Percentiles rank a stretch among this genome's conserved stretches.
Conservation (phyloP, 2,329 filamentous ascomycete genomes). For the Aspergillus sp. region DNA sequence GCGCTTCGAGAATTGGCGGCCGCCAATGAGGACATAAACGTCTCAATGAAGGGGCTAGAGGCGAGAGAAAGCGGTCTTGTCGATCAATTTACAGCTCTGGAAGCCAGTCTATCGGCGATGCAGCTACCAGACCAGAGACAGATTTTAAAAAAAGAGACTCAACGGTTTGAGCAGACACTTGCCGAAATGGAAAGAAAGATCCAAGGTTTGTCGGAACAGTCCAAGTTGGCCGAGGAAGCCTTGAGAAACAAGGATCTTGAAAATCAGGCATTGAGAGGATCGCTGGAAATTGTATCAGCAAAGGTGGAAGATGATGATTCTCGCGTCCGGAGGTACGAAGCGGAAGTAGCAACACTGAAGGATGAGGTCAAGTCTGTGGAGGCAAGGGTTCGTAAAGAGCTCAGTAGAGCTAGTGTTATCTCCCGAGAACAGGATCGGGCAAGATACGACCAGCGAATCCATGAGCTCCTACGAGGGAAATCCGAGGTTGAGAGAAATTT, state of each 20-base stretch:
- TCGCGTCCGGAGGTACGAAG: conserved; percentile 20
- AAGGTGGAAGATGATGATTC: conserved; percentile 22
- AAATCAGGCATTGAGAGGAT: conserved; percentile 19
- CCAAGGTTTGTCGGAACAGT: conserved; percentile 22
- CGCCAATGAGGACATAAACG: conserved; percentile 20
- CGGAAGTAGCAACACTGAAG: conserved; percentile 24
- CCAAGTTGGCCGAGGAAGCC: conserved; percentile 18
- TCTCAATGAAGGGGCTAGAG: conserved; percentile 25
- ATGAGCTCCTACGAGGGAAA: conserved; percentile 31
- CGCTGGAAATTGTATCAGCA: conserved; percentile 21
- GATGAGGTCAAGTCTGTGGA: conserved; percentile 26
- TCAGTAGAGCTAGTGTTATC: conserved; percentile 33
- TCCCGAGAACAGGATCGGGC: conserved; percentile 30
- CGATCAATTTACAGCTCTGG: conserved; percentile 29
- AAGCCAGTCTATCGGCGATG: conserved; percentile 21
- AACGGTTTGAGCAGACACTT: conserved; percentile 23
- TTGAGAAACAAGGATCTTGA: conserved; percentile 24
- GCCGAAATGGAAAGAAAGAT: conserved; percentile 28
- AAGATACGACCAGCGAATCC: conserved; percentile 32
- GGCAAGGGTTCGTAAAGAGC: conserved; percentile 31
- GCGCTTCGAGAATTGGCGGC: conserved; percentile 23
- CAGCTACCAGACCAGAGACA: conserved; percentile 23
- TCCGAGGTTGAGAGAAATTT: conserved; percentile 21
- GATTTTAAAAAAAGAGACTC: conserved; percentile 26
- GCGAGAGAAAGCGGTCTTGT: conserved; percentile 28